Percentiles rank a stretch among this genome's conserved stretches.
These are phyloP conservation scores for Triglochin maritima DNA, from an alignment of 106 monocot species.

Conservation along the genomic window DNA sequence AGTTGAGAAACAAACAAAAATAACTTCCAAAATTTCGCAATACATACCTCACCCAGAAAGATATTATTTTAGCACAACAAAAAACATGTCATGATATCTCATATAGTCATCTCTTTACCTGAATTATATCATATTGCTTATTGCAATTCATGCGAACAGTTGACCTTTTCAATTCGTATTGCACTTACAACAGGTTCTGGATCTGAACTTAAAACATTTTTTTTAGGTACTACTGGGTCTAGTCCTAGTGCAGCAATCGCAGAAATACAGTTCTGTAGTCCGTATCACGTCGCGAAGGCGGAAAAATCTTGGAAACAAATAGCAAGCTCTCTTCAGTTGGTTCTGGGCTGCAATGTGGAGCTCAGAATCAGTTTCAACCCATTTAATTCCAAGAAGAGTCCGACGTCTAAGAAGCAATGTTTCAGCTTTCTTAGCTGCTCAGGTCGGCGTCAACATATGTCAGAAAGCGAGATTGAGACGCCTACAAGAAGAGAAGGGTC, in stretches of 20 bases:
- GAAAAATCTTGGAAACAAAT: constrained; percentile 67
- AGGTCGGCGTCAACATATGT: constrained; percentile 42
- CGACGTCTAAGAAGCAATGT: constrained; percentile 42
- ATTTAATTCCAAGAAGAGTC: constrained; percentile 17
- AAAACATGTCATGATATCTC: background rate
- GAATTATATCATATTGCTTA: too few species aligned
- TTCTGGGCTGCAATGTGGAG: constrained; percentile 60
- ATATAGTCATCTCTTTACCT: too few species aligned
- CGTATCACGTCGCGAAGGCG: constrained; percentile 55
- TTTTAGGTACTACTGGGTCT: background rate
- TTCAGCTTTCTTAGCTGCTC: constrained; percentile 72
- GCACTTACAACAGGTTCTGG: too few species aligned
- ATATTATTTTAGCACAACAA: background rate
- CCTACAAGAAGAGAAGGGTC: constrained; percentile 23
- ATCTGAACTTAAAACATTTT: background rate
- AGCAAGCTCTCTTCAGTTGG: constrained; percentile 52
- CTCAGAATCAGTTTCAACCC: constrained; percentile 52
- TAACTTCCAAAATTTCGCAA: too few species aligned
- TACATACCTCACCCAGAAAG: too few species aligned
- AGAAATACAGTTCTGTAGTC: constrained; percentile 65
- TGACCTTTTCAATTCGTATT: too few species aligned
- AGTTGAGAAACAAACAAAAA: constrained; percentile 1
- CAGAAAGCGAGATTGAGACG: constrained; percentile 29
- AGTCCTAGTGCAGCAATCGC: constrained; percentile 42
- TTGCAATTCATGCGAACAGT: too few species aligned